Percentiles rank a stretch among this genome's conserved stretches.
Evolutionary conservation across 1,284 basidiomycete genomes (phyloP).

Genomic region (Cystobasidium sp.): DNA sequence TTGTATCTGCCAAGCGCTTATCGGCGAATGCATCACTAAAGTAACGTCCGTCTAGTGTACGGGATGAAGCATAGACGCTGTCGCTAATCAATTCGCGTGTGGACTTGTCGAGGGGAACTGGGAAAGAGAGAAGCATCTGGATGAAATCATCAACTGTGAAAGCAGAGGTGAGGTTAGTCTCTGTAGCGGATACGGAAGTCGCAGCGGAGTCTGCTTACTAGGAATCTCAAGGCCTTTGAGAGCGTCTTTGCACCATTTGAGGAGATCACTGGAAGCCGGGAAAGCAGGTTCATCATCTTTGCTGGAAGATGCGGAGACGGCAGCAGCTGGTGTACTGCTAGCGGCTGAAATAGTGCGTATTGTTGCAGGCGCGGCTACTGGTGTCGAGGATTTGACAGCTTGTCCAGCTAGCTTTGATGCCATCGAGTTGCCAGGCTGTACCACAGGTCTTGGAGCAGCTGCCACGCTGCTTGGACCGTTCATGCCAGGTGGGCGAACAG

Average conservation of each 20-base stretch:
- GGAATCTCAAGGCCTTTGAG: conserved; percentile 71
- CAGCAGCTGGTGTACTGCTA: conserved; percentile 31
- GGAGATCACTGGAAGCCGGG: conserved; percentile 73
- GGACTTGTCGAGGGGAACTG: conserved; percentile 75
- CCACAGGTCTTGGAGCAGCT: conserved; percentile 2
- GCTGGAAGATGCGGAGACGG: conserved; percentile 48
- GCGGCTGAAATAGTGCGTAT: conserved; percentile 24
- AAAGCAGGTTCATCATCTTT: conserved; percentile 57
- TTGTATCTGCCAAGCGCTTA: conserved; percentile 50
- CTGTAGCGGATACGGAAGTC: conserved; percentile 40
- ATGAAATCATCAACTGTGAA: conserved; percentile 84
- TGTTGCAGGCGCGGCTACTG: conserved; percentile 50
- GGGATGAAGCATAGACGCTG: conserved; percentile 82
- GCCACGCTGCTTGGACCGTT: conserved; percentile 54
- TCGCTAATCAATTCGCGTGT: conserved; percentile 89
- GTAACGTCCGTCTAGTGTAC: conserved; percentile 89
- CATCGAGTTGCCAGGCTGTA: conserved; percentile 4
- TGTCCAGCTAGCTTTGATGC: conserved; percentile 10
- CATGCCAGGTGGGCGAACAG: conserved; percentile 73
- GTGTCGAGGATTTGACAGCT: conserved; percentile 49
- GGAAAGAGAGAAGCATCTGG: conserved; percentile 79
- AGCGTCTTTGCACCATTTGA: conserved; percentile 87
- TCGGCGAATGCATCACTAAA: conserved; percentile 62
- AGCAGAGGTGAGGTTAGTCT: conserved; percentile 4
- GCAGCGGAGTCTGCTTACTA: conserved; percentile 16